Evolutionary conservation across 176 grass and related monocot species (phyloP), one percentile per base, ranked within the genome.

Genomic region (barley (Hordeum vulgare)): DNA sequence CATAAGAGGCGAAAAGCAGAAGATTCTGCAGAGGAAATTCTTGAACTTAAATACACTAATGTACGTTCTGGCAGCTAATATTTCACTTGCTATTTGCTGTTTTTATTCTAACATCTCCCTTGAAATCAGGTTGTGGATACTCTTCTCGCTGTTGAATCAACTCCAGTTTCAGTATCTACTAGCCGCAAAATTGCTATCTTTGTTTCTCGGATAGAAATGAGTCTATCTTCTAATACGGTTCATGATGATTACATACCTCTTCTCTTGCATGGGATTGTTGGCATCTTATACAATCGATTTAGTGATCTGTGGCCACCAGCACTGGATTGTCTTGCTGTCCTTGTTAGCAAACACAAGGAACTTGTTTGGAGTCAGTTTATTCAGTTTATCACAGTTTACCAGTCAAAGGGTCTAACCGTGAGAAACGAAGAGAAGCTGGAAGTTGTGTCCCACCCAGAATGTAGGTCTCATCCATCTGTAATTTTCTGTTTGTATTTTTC

Each of bases 211-310:
- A 82, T 98, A 88, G 88, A 95, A 81, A 98, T 89, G 79, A 88
- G 83, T 76, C 45, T 98, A 26, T 91, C 89, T 87, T 89, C 90
- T 62, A 79, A 88, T 59, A 86, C 66, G 72, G 88, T 98, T 64
- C 75, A 80, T 84, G 85, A 93, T 34, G 83, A 80, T 14, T 92
- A 98, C 33, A 77, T 93, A 87, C 84, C 87, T 81, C 91, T 93
- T 88, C 86, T 98, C 47, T 90, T 98, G 53, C 86, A 98, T 76
- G 96, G 96, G 31, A 81, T 95, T 79, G 74, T 95, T 77, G 96
- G 96, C 68, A 89, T 93, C 23, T 84, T 98, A 25, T 80, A 93
- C 74, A 98, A 95, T 86, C 90, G 96, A 79, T 95, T 95, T 84
- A 90, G 90, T 79, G 84, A 88, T 80, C 80, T 98, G 45, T 98